Evolutionary conservation across 2,329 filamentous ascomycete species (phyloP), one percentile per base, ranked within the genome.

Genomic region (Trichoderma endophyticum): DNA sequence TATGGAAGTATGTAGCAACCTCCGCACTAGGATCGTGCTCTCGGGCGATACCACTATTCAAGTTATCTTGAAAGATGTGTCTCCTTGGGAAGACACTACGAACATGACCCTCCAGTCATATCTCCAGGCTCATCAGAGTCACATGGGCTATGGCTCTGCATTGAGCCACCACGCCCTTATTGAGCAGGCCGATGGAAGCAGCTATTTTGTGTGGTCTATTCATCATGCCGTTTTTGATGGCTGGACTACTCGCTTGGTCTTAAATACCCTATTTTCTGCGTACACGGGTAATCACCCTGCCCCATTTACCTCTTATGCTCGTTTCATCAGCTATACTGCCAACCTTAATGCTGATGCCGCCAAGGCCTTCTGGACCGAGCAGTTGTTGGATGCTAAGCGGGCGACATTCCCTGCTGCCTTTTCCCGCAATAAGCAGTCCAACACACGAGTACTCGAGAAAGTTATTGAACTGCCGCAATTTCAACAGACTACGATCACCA

Each of bases 301-400:
- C 1, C 36, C 30, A 2, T 24, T 66, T 3, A 39, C 60, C 24
- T 54, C 73, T 11, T 84, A 84, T 76, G 81, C 81, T 60, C 77
- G 80, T 34, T 73, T 73, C 11, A 73, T 73, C 21, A 68, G 69
- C 5, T 73, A 73, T 18, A 32, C 21, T 54, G 30, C 3, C 1
- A 51, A 32, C 4, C 57, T 73, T n/a, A 28, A 73, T 48, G 11
- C 2, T 30, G 61, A 60, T n/a, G 61, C 21, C 15, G 56, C 71
- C 6, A 63, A 43, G 6, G 2, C 36, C 8, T 73, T 26, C 57
- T 73, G 73, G 73, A 12, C 26, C 32, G 48, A 63, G 24, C 72
- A 73, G 15, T 54, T 76, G 1, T 26, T 66, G 5, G 65, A 63
- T 32, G 74, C 71, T 6, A 73, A 72, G 34, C 48, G 36, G 4